These are phyloP conservation scores for Hyaloscypha variabilis DNA, from an alignment of 495 filamentous ascomycete genomes.

Conservation along the genomic window DNA sequence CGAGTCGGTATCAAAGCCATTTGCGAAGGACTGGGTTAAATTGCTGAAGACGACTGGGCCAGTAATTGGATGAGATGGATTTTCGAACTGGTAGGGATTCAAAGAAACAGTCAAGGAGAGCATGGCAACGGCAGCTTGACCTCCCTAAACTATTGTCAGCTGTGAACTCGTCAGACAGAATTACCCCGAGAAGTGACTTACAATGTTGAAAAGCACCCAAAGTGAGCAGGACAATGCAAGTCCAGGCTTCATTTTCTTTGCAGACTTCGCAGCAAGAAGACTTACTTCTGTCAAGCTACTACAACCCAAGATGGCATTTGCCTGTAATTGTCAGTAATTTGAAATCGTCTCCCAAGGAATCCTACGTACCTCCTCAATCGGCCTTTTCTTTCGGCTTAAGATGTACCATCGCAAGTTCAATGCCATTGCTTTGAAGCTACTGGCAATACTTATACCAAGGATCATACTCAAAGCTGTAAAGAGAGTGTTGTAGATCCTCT, in stretches of 20 bases:
- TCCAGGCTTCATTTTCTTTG: not conserved
- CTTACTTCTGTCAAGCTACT: not conserved
- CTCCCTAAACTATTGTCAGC: not conserved
- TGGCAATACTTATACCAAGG: not conserved
- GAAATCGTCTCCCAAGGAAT: not conserved
- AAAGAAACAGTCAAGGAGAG: not conserved
- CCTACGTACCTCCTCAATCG: not conserved
- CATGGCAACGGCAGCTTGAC: not conserved
- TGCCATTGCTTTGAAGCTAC: not conserved
- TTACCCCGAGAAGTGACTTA: not conserved
- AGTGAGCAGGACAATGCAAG: not conserved
- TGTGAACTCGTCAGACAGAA: not conserved
- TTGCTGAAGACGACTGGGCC: not conserved
- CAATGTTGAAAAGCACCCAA: not conserved
- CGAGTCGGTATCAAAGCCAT: not conserved
- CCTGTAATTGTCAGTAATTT: not conserved
- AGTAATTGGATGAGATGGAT: not conserved
- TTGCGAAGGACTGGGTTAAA: not conserved
- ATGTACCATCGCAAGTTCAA: not conserved
- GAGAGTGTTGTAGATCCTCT: not conserved
- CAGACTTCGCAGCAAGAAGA: not conserved
- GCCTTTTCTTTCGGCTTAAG: not conserved
- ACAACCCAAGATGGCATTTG: not conserved
- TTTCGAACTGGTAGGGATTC: no score
- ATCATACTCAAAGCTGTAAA: not conserved